A percentile compares a stretch with the other conserved stretches of the same genome.
These are phyloP conservation scores for Amoebophrya sp. DNA, from an alignment of 169 alveolate genomes.

Conservation along the genomic window DNA sequence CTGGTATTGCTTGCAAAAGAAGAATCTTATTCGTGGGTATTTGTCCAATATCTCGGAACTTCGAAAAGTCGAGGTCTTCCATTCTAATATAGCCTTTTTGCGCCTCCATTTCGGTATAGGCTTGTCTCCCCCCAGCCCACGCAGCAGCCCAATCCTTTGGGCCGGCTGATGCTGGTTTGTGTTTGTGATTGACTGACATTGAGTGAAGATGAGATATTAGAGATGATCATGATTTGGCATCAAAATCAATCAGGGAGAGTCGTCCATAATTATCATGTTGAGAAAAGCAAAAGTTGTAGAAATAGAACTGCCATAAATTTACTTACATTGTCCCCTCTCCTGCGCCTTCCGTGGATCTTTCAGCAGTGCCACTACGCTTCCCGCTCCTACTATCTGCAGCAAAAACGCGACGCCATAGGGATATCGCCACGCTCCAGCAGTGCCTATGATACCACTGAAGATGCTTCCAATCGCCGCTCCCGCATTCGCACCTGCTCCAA, in stretches of 20 bases:
- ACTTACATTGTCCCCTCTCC: too few relatives aligned
- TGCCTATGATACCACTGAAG: background rate
- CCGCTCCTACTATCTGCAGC: background rate
- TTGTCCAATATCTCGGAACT: background rate
- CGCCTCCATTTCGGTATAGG: background rate
- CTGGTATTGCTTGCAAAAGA: background rate
- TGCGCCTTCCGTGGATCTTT: background rate
- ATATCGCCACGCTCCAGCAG: background rate
- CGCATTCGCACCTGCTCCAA: background rate
- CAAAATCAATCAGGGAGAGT: too few relatives aligned
- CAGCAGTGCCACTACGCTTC: background rate
- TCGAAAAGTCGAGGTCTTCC: background rate
- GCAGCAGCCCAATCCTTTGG: background rate
- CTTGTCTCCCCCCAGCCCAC: background rate
- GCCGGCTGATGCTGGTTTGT: too few relatives aligned
- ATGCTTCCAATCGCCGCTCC: constrained; percentile 23
- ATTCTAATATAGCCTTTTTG: background rate
- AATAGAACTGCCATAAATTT: too few relatives aligned
- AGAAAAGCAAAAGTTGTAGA: too few relatives aligned
- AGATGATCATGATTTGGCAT: too few relatives aligned
- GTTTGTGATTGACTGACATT: too few relatives aligned
- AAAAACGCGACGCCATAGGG: background rate
- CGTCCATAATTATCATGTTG: too few relatives aligned
- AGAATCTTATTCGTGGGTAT: background rate
- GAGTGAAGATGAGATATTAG: too few relatives aligned